These are phyloP conservation scores for Dactylonectria estremocensis DNA, from an alignment of 2,329 filamentous ascomycete genomes.

Conservation along the genomic window DNA sequence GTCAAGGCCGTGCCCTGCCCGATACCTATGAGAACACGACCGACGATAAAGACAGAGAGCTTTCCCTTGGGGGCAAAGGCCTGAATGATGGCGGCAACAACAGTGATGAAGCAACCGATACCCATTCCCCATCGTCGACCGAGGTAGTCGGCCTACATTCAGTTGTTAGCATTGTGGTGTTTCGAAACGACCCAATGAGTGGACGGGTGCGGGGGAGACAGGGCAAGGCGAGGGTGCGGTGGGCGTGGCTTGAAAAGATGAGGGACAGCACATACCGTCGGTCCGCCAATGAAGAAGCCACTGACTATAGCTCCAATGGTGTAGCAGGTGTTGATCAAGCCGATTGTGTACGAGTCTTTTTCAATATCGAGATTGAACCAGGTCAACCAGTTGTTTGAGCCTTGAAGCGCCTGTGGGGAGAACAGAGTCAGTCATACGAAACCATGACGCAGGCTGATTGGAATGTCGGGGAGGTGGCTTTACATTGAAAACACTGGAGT, in stretches of 20 bases:
- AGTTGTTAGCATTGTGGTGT: conserved; percentile 25
- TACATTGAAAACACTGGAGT: conserved; percentile 81
- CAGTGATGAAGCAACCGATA: conserved; percentile 74
- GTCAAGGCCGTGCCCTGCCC: conserved; percentile 79
- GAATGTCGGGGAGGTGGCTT: neutral
- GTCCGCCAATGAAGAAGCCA: conserved; percentile 79
- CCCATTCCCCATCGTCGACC: conserved; percentile 78
- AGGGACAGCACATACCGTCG: conserved; percentile 57
- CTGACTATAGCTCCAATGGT: conserved; percentile 80
- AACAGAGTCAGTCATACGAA: conserved; percentile 21
- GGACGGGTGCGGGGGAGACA: neutral
- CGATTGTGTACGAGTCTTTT: conserved; percentile 61
- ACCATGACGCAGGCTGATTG: neutral
- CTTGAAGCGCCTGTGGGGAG: conserved; percentile 67
- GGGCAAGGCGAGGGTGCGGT: conserved; percentile 13
- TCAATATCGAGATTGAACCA: conserved; percentile 70
- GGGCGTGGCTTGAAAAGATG: neutral
- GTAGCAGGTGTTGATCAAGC: conserved; percentile 76
- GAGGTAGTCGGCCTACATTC: conserved; percentile 65
- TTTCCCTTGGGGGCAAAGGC: conserved; percentile 73
- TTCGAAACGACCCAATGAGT: conserved; percentile 29
- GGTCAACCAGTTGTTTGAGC: conserved; percentile 75
- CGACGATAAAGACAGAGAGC: conserved; percentile 77
- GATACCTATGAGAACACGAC: conserved; percentile 78
- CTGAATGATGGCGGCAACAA: conserved; percentile 79